A percentile compares a stretch with the other conserved stretches of the same genome.
Conservation (phyloP, 495 filamentous ascomycete species). For the Aspergillus nanangensis region DNA sequence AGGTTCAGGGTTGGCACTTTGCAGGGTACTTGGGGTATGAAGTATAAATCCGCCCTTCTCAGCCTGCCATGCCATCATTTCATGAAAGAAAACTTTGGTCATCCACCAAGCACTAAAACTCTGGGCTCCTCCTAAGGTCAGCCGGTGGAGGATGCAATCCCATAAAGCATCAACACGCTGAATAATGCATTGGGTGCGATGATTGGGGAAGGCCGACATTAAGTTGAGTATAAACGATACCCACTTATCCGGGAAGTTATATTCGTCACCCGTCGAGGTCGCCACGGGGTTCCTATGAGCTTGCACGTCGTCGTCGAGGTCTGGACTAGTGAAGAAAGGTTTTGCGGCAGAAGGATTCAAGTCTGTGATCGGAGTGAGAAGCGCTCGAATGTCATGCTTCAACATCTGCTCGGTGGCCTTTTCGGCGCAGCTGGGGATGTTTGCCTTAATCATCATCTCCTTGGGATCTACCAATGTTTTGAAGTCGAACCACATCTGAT, state of each 20-base stretch:
- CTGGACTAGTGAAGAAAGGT: constrained; percentile 39
- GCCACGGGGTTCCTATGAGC: constrained; percentile 34
- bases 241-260: constrained; percentile 80
- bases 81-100: constrained; percentile 94
- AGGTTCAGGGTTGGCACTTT: constrained; percentile 33
- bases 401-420: constrained; percentile 60
- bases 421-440: constrained; percentile 38
- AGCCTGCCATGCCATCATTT: constrained; percentile 88
- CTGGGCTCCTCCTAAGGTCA: constrained; percentile 72
- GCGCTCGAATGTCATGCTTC: constrained; percentile 64
- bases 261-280: constrained; percentile 34
- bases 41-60: constrained; percentile 90
- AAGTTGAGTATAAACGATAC: constrained; percentile 74
- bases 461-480: constrained; percentile 69
- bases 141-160: constrained; percentile 40
- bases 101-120: constrained; percentile 98
- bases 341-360: constrained; percentile 24
- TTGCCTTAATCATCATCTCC: constrained; percentile 40
- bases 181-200: constrained; percentile 53
- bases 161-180: constrained; percentile 41
- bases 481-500: constrained; percentile 93
- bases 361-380: constrained; percentile 51
- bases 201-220: constrained; percentile 68
- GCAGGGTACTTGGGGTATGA: constrained; percentile 43
- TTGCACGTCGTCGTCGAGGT: constrained; percentile 32